These are phyloP conservation scores for Physaria fendleri DNA, from an alignment of 345 rosid species.

Conservation along the genomic window DNA sequence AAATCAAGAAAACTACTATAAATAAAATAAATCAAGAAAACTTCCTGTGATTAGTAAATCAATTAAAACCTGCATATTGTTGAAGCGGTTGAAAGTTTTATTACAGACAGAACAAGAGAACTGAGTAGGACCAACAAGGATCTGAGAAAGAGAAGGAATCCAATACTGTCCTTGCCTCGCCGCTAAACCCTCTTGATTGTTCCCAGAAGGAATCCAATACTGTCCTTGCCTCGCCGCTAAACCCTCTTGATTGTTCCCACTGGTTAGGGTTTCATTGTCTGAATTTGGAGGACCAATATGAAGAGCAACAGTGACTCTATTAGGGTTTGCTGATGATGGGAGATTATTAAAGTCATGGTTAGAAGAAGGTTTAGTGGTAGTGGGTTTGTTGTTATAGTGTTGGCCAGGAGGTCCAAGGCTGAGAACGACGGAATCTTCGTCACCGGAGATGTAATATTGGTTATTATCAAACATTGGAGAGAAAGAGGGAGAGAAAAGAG, in stretches of 20 bases:
- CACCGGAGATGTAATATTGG: slow-evolving; percentile 30
- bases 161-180: slow-evolving; percentile 53
- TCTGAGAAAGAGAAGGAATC: slow-evolving; percentile 85
- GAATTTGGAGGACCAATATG: slow-evolving; percentile 53
- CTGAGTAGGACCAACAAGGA: slow-evolving; percentile 91
- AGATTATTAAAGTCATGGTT: slow-evolving; percentile 11
- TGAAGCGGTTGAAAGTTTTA: slow-evolving; percentile 82
- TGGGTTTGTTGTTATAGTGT: slow-evolving; percentile 21
- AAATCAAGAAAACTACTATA: slow-evolving; percentile 2
- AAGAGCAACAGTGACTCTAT: slow-evolving; percentile 66
- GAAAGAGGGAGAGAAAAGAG: slow-evolving; percentile 13
- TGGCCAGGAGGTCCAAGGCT: slow-evolving; percentile 82
- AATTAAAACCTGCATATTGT: slow-evolving; percentile 80
- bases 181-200: slow-evolving; percentile 31
- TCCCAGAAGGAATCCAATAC: slow-evolving; percentile 69
- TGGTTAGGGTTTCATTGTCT: slow-evolving; percentile 17
- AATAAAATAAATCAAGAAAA: too few species aligned
- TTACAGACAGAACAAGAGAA: slow-evolving; percentile 86
- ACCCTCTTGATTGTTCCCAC: slow-evolving; percentile 33
- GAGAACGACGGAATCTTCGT: slow-evolving; percentile 62
- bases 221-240: slow-evolving; percentile 37
- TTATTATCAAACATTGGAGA: slow-evolving; percentile 42
- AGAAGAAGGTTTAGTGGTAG: slow-evolving; percentile 18
- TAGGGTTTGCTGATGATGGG: slow-evolving; percentile 12
- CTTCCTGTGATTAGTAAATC: background rate